A percentile compares a stretch with the other conserved stretches of the same genome.
Evolutionary conservation across 148 eudicot genomes (phyloP).

Genomic region (Cornus kousa): DNA sequence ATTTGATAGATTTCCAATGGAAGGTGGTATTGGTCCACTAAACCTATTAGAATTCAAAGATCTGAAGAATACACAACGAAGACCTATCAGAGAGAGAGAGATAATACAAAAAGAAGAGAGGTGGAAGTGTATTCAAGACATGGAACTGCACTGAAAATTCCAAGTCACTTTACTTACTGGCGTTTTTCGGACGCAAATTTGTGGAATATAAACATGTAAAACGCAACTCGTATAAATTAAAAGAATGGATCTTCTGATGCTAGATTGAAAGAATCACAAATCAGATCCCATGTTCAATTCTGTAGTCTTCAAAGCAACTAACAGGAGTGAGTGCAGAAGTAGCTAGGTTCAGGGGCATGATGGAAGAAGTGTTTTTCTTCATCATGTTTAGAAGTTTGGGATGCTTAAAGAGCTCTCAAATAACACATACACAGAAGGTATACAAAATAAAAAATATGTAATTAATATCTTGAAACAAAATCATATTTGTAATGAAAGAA

Average conservation of each 20-base stretch:
- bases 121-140: not conserved
- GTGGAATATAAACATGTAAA: not conserved
- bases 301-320: not conserved
- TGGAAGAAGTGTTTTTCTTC: not conserved
- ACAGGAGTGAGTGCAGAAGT: not conserved
- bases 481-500: no score
- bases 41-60: constrained; percentile 63
- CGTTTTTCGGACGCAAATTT: no score
- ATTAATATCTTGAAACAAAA: no score
- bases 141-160: not conserved
- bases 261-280: not conserved
- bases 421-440: not conserved
- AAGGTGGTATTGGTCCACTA: constrained; percentile 52
- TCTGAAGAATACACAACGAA: constrained; percentile 26
- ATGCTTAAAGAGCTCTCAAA: not conserved
- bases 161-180: not conserved
- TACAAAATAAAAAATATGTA: no score
- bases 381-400: not conserved
- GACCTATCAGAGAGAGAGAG: no score
- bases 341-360: not conserved
- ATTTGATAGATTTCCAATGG: constrained; percentile 37
- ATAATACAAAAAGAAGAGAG: not conserved
- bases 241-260: no score
- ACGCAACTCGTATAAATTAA: not conserved
- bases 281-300: not conserved